Evolutionary conservation across 768 basidiomycete species (phyloP), one percentile per base, ranked within the genome.

Genomic region (Solioccasus polychromus): DNA sequence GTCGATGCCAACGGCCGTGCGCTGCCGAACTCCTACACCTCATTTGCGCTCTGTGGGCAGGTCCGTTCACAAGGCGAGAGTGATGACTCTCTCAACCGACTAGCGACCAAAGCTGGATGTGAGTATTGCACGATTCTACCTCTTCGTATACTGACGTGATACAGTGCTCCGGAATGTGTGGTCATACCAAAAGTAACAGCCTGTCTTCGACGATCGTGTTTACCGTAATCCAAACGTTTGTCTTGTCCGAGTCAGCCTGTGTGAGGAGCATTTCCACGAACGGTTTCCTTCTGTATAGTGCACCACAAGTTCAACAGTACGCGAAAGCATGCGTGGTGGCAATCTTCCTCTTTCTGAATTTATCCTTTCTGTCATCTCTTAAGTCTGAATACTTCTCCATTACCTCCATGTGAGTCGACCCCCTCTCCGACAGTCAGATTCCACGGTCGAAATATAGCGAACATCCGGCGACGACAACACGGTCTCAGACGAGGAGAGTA

Each of bases 81-180:
- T 53, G 96, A 99, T 62, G 96, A 97, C 69, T 90, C 91, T 36
- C 67, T 98, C 64, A 99, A 99, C 83, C 80, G 93, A 66, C 76
- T 98, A 68, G 93, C 94, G 50, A 96, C 94, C 52, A 85, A 85
- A 72, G 91, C 88, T 54, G 96, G 96, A 54, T 71, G 96, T 99
- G 71, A 78, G 96, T 81, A 41, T 47, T 15, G 4, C 29, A 28
- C 39, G 5, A 25, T 22, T 29, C 42, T 19, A 39, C 41, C 24
- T 18, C 12, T 23, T 5, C 14, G 7, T 7, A 25, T 47, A 25
- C 44, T 61, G 48, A 62, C 42, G 32, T 35, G 29, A 31, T 53
- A 23, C 61, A 97, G 94, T 96, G 69, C 87, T 98, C 69, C 85
- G 90, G 68, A 92, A 92, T 70, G 92, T 92, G 66, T 98, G 92